phyloP scores from a whole-genome alignment of 208 protist genomes.

The Leishmania major region DNA sequence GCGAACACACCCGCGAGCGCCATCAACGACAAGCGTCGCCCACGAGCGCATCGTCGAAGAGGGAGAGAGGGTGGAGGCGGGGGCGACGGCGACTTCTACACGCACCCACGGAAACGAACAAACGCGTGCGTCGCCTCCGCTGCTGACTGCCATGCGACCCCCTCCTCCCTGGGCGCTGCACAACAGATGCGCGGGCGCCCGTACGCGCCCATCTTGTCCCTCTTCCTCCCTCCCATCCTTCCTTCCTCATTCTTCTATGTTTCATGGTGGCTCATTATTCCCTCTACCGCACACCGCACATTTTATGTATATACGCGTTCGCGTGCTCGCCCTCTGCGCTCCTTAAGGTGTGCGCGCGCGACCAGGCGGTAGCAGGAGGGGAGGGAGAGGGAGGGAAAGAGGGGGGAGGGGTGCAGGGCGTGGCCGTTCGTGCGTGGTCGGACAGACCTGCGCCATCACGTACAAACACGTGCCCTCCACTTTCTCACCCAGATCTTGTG shows the following conservation, averaged over 20 bases:
- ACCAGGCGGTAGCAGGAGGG: background rate
- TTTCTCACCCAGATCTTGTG: background rate
- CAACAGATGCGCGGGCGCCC: background rate
- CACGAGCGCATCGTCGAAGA: background rate
- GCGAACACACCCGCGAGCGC: background rate
- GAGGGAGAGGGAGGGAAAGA: too few relatives aligned
- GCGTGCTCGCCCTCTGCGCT: background rate
- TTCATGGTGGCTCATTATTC: background rate
- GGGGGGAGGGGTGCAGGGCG: background rate
- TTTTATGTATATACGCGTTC: background rate
- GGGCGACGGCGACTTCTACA: background rate
- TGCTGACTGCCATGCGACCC: background rate
- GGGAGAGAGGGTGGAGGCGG: too few relatives aligned
- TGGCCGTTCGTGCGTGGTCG: background rate
- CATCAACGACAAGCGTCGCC: background rate
- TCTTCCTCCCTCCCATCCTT: background rate
- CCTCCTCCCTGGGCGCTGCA: background rate
- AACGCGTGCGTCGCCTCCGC: background rate
- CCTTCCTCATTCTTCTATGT: background rate
- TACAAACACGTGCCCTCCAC: background rate
- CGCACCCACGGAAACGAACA: background rate
- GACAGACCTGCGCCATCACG: background rate
- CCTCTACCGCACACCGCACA: too few relatives aligned
- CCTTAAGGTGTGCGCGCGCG: background rate
- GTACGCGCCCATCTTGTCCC: background rate